phyloP scores from a whole-genome alignment of 352 stramenopile species.

The Phytophthora sp. region DNA sequence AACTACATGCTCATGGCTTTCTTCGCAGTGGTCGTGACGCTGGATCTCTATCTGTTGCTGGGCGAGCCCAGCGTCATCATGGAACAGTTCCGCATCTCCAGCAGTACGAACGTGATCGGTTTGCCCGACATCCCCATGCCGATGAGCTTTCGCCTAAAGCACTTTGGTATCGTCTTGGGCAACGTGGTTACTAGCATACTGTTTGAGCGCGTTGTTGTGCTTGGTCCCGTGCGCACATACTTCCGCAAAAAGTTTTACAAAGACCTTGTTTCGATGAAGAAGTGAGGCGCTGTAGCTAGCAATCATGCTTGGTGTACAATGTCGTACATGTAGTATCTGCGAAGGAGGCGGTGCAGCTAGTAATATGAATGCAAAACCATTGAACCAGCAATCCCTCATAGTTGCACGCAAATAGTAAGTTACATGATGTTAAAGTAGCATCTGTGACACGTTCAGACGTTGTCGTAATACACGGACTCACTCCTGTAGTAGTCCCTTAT shows the following conservation, averaged over 20 bases:
- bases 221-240: slow-evolving; percentile 41
- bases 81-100: slow-evolving; percentile 58
- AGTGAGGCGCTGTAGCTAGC: no score
- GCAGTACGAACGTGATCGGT: slow-evolving; percentile 53
- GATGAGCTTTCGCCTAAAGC: slow-evolving; percentile 42
- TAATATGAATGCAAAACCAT: no score
- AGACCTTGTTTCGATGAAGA: slow-evolving; percentile 33
- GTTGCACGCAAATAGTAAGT: no score
- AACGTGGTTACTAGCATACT: slow-evolving; percentile 36
- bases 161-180: slow-evolving; percentile 32
- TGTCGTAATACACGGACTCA: no score
- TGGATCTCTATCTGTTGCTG: slow-evolving; percentile 52
- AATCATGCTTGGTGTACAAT: no score
- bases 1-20: slow-evolving; percentile 48
- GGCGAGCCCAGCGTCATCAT: slow-evolving; percentile 43
- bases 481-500: no score
- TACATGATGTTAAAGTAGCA: no score
- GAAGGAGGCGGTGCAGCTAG: no score
- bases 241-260: slow-evolving; percentile 43
- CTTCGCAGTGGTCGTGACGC: slow-evolving; percentile 26
- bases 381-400: no score
- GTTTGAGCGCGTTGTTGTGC: slow-evolving; percentile 45
- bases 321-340: no score
- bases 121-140: slow-evolving; percentile 53
- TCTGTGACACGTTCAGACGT: no score